Percentiles rank a stretch among this genome's conserved stretches.
These are phyloP conservation scores for Wallacemonas sp. DNA, from an alignment of 208 protist genomes.

Conservation along the genomic window DNA sequence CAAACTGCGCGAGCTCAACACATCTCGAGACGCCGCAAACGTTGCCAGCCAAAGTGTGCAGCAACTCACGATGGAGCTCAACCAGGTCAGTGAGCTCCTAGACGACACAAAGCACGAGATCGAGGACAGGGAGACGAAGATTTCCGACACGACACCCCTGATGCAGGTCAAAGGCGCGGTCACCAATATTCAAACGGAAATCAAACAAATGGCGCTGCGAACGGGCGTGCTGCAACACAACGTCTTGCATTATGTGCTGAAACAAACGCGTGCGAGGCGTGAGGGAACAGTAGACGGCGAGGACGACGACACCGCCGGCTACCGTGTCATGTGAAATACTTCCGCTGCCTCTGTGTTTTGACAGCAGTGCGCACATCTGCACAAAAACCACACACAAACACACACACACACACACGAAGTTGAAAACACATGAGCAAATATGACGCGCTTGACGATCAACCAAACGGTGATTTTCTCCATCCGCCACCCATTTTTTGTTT, in stretches of 20 bases:
- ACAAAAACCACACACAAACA: no score
- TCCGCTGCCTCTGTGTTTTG: no score
- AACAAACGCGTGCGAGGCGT: constrained; percentile 72
- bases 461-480: no score
- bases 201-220: constrained; percentile 88
- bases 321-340: constrained; percentile 8
- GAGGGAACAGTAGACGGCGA: constrained; percentile 31
- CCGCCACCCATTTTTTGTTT: no score
- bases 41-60: constrained; percentile 83
- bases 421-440: no score
- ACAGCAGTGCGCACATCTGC: no score
- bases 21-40: constrained; percentile 72
- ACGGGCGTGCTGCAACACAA: constrained; percentile 89
- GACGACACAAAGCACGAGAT: constrained; percentile 88
- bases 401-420: no score
- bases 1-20: constrained; percentile 86
- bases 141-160: constrained; percentile 86
- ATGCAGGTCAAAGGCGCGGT: constrained; percentile 91
- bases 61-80: constrained; percentile 87
- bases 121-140: constrained; percentile 83
- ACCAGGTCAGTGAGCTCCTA: constrained; percentile 83
- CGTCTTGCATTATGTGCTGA: constrained; percentile 86
- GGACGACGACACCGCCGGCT: constrained; percentile 6
- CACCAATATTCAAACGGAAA: constrained; percentile 81
- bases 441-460: no score